Conservation (phyloP, 345 rosid species). For the Tarenaya hassleriana region DNA sequence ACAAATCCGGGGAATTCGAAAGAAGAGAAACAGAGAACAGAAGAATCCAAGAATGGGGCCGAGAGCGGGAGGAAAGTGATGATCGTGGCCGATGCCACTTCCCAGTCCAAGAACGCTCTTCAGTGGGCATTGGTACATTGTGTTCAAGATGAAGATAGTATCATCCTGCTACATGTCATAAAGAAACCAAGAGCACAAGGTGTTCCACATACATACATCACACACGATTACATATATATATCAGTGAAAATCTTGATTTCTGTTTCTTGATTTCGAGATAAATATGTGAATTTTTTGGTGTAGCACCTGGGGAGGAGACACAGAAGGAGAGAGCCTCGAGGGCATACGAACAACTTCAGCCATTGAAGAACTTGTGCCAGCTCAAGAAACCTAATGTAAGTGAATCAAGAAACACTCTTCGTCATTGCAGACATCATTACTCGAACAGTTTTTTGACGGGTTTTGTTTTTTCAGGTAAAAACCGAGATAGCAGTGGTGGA, state of each 20-base stretch:
- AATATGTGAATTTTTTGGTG: neutral
- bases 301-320: slow-evolving; percentile 36
- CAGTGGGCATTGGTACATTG: slow-evolving; percentile 96
- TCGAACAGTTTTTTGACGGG: slow-evolving; percentile 4
- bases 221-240: no score
- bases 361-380: slow-evolving; percentile 62
- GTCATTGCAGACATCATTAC: no score
- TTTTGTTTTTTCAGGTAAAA: slow-evolving; percentile 39
- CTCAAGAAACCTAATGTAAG: slow-evolving; percentile 82
- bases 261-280: neutral
- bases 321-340: slow-evolving; percentile 46
- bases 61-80: slow-evolving; percentile 64
- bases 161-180: slow-evolving; percentile 67
- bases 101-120: slow-evolving; percentile 77
- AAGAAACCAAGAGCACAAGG: slow-evolving; percentile 39
- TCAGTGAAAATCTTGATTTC: no score
- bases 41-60: slow-evolving; percentile 22
- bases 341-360: slow-evolving; percentile 50
- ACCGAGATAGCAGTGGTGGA: slow-evolving; percentile 61
- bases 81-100: slow-evolving; percentile 83
- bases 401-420: no score
- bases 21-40: slow-evolving; percentile 28
- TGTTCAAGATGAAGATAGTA: slow-evolving; percentile 66
- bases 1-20: slow-evolving; percentile 6
- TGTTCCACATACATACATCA: slow-evolving; percentile 12